Base-by-base conservation (phyloP, 2,329 filamentous ascomycete genomes). In the Penicillium glabrum region DNA sequence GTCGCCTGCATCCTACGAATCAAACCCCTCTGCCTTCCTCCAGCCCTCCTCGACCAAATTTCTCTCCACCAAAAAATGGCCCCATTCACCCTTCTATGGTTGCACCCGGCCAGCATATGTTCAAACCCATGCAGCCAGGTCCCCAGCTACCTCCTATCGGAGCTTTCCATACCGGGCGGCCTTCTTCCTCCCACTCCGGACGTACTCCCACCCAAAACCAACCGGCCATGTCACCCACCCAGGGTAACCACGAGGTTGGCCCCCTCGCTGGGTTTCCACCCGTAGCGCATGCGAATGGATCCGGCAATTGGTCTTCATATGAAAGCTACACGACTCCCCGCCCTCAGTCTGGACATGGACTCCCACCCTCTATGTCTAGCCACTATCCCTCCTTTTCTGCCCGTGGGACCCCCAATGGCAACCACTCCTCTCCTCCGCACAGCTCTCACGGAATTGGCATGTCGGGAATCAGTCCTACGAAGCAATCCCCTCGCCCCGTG, bases 231-330 rank as follows among this genome's bases (percentile, higher is more conserved):
- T 80, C 79, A 21, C 78, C 79, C 23, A 77, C 81, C 54, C 67
- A 82, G 71, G 72, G 81, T 54, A 72, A 83, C 67, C 67, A 78
- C 70, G 73, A 83, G 65, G 68, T 79, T 46, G 77, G 77, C 4
- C 76, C 74, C 50, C 68, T 80, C 45, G 77, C 76, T 21, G 77
- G 77, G 9, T 75, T 79, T 43, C 75, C 74, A n/a, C 64, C 39
- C 33, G 23, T 69, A 16, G 60, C 67, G 24, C 61, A 57, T 14
- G 55, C 67, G n/a, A 72, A 75, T 48, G 69, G 64, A 14, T 54
- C 68, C 4, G 53, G 63, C 8, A 65, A 72, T 10, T 69, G 67
- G 60, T 71, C 72, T 14, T 72, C 75, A 39, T 72, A 66, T 48
- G 67, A 70, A 46, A 70, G 62, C 48, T 66, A 70, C 50, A 64